phyloP scores from a whole-genome alignment of 2,329 filamentous ascomycete genomes.

The Nothopassalora personata region DNA sequence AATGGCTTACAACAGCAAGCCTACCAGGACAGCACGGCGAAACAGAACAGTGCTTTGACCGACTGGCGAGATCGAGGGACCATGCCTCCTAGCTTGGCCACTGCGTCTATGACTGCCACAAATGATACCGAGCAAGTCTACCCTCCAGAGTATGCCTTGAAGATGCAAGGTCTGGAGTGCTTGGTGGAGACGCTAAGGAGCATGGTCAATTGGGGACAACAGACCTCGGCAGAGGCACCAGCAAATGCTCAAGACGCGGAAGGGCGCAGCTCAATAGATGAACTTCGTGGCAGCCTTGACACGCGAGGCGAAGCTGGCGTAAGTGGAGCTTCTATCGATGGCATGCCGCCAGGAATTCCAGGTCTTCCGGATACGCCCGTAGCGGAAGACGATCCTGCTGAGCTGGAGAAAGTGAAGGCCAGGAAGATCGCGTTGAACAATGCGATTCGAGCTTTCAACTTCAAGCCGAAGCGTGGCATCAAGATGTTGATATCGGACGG shows the following conservation, averaged over 20 bases:
- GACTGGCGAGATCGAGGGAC: conserved; percentile 88
- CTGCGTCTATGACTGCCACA: conserved; percentile 59
- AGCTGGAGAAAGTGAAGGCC: conserved; percentile 92
- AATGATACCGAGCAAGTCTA: conserved; percentile 59
- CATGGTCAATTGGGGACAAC: conserved; percentile 85
- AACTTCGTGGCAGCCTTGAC: conserved; percentile 71
- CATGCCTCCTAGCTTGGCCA: conserved; percentile 79
- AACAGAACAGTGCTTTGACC: conserved; percentile 35
- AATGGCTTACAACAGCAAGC: conserved; percentile 74
- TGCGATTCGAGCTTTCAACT: conserved; percentile 89
- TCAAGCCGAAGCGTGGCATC: conserved; percentile 91
- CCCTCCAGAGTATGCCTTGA: conserved; percentile 85
- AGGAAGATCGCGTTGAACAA: conserved; percentile 88
- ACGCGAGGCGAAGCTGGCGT: conserved; percentile 49
- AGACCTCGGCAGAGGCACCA: conserved; percentile 49
- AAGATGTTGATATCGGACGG: conserved; percentile 77
- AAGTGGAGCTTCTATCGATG: conserved; percentile 13
- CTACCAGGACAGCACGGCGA: conserved; percentile 73
- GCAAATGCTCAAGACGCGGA: conserved; percentile 41
- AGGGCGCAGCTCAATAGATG: conserved; percentile 51
- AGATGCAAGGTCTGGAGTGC: conserved; percentile 81
- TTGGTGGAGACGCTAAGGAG: conserved; percentile 85
- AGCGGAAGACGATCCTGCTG: conserved; percentile 80
- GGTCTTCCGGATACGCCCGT: conserved; percentile 34
- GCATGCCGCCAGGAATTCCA: conserved; percentile 43